These are phyloP conservation scores for Corymbia citriodora DNA, from an alignment of 441 rosid species.

Conservation along the genomic window DNA sequence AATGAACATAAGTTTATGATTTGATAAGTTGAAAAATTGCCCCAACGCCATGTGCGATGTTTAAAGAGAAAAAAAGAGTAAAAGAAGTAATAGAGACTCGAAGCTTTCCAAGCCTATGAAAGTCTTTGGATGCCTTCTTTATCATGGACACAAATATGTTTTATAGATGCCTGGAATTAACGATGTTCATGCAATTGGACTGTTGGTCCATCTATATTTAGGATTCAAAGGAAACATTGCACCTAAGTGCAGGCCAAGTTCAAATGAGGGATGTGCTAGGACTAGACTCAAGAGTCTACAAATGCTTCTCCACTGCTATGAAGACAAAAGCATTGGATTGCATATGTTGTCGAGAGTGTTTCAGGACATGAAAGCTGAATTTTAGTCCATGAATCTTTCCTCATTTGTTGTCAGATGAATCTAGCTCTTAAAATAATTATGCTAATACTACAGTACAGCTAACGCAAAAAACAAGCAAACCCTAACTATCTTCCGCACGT, in stretches of 20 bases:
- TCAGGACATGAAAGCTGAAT: background rate
- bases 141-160: background rate
- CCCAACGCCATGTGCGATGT: background rate
- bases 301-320: background rate
- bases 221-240: background rate
- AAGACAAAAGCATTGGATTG: background rate
- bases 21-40: background rate
- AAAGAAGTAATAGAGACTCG: background rate
- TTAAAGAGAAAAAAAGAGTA: background rate
- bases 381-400: background rate
- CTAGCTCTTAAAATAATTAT: background rate
- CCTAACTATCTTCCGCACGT: background rate
- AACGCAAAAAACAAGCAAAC: background rate
- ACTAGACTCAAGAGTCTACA: background rate
- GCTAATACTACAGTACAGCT: background rate
- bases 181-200: background rate
- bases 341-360: background rate
- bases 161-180: background rate
- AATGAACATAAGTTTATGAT: background rate
- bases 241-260: background rate
- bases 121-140: background rate
- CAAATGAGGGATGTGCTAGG: background rate
- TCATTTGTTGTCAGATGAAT: background rate
- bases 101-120: background rate
- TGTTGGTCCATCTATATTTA: background rate